phyloP scores from a whole-genome alignment of 768 basidiomycete species.

The Strobilomyces confusus region DNA sequence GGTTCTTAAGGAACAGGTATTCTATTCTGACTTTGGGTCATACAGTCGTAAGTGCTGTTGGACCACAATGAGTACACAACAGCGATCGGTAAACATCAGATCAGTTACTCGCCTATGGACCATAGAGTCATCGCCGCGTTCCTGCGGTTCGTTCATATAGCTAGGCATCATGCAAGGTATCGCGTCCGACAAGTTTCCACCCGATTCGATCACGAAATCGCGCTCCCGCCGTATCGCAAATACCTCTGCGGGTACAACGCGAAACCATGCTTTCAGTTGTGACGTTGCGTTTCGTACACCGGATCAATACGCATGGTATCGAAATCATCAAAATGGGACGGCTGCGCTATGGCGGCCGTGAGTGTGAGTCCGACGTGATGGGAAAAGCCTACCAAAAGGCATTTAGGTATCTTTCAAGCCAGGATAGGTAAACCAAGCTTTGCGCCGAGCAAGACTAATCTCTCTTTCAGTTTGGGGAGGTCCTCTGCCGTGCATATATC shows the following conservation, averaged over 20 bases:
- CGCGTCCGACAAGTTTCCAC: background rate
- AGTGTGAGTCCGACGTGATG: no score
- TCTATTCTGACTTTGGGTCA: conserved; percentile 1
- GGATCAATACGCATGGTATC: background rate
- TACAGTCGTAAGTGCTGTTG: background rate
- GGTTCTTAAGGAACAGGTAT: background rate
- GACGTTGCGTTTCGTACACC: background rate
- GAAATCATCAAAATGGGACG: no score
- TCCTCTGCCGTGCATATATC: conserved; percentile 37
- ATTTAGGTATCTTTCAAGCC: background rate
- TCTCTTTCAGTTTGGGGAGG: conserved; percentile 36
- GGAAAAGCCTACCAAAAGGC: no score
- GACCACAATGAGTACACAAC: background rate
- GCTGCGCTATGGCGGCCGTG: no score
- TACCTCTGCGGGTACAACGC: background rate
- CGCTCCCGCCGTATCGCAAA: background rate
- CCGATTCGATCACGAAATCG: background rate
- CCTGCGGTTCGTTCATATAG: background rate
- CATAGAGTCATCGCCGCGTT: background rate
- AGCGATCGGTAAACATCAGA: background rate
- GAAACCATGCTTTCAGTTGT: background rate
- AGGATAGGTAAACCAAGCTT: conserved; percentile 31
- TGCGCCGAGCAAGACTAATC: conserved; percentile 30
- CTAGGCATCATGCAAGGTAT: background rate
- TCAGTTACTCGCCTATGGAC: background rate